Evolutionary conservation across 441 rosid species (phyloP), one percentile per base, ranked within the genome.

Genomic region (Metrosideros polymorpha): DNA sequence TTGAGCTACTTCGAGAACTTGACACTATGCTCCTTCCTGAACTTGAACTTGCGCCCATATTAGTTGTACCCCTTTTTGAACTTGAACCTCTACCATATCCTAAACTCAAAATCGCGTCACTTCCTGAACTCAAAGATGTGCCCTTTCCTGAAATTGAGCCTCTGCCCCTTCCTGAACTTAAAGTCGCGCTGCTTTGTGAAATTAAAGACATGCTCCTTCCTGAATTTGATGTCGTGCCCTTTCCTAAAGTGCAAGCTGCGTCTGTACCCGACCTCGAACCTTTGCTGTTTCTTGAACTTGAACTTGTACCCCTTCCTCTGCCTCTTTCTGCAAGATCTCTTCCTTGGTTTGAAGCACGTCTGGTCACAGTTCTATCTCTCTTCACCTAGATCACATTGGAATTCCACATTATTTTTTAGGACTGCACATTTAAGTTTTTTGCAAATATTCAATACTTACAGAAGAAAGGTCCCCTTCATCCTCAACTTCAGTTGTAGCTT

Each of bases 241-340:
- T 30, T 4, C 25, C 6, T 61, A 0, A 30, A 30, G 42, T 15
- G 24, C 12, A 61, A 30, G 22, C 42, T 30, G 22, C 0, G 5
- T 29, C 12, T 0, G 3, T 30, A 7, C 22, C 12, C 0, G 1
- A 7, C 6, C 75, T 61, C 0, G 1, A 61, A 61, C 12, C 42
- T 30, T 30, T 8, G 24, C 3, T 30, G 2, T 30, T 30, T 61
- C 12, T 61, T 2, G 24, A 61, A 61, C 24, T 61, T 7, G 42
- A 61, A 30, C 42, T 6, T 17, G 7, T 61, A 17, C 1, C 0
- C 42, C 75, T 17, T 30, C 2, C 35, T 2, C 5, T 7, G 6
- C 71, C 9, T 59, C 19, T 59, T 29, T 59, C 5, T 29, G 5
- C 22, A 14, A 2, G 39, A 29, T 0, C 9, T 35, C 5, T 14